phyloP scores from a whole-genome alignment of 495 filamentous ascomycete species.

The Penicillium manginii region DNA sequence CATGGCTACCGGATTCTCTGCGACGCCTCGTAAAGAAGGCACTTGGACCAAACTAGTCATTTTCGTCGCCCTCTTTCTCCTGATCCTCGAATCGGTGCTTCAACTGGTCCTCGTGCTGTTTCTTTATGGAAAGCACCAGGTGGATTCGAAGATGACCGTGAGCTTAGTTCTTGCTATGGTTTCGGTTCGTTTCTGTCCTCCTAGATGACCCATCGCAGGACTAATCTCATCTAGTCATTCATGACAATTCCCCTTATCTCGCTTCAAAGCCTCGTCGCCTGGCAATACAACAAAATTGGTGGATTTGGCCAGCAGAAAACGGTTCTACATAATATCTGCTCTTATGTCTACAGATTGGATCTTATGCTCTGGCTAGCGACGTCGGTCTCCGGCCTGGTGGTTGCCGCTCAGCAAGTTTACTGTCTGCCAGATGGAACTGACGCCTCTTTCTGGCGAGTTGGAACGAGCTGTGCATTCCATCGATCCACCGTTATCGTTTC shows the following conservation, averaged over 20 bases:
- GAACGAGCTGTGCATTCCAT: conserved; percentile 47
- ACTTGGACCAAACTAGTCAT: conserved; percentile 48
- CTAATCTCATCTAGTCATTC: conserved; percentile 34
- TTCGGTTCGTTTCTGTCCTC: conserved; percentile 32
- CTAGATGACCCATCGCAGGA: not conserved
- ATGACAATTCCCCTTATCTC: conserved; percentile 42
- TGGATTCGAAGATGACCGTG: conserved; percentile 49
- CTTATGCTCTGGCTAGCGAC: conserved; percentile 47
- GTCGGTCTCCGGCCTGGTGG: conserved; percentile 46
- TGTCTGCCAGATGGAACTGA: conserved; percentile 37
- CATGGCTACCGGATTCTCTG: conserved; percentile 34
- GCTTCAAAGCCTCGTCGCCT: conserved; percentile 49
- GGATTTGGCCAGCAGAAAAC: conserved; percentile 43
- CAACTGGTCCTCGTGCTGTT: conserved; percentile 44
- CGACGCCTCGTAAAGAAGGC: conserved; percentile 33
- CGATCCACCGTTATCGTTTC: conserved; percentile 41
- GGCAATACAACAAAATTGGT: conserved; percentile 47
- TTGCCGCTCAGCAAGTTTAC: conserved; percentile 43
- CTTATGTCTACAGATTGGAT: conserved; percentile 41
- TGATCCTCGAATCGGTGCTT: conserved; percentile 44
- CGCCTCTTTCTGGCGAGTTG: conserved; percentile 43
- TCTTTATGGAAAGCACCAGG: conserved; percentile 40
- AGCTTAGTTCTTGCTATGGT: conserved; percentile 44
- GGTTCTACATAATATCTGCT: conserved; percentile 41
- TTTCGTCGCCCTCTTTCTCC: conserved; percentile 44